Percentiles rank a stretch among this genome's conserved stretches.
phyloP scores from a whole-genome alignment of 2,329 filamentous ascomycete species.

The Coleophoma eucalyptorum region DNA sequence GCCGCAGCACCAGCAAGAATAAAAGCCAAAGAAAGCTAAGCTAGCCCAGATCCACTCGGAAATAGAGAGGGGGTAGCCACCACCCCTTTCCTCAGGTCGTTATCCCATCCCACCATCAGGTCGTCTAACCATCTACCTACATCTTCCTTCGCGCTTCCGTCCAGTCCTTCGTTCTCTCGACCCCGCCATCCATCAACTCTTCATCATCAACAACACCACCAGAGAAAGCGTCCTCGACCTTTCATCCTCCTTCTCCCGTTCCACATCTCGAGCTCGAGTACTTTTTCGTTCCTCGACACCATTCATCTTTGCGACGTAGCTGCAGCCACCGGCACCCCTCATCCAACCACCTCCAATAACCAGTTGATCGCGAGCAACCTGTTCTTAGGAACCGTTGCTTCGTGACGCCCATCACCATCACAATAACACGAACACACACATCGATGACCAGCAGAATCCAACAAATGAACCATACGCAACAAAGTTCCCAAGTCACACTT shows the following conservation, averaged over 20 bases:
- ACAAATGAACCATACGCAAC: slow-evolving; percentile 49
- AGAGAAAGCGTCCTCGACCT: too few relatives aligned
- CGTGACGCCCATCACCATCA: slow-evolving; percentile 28
- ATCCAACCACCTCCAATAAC: slow-evolving; percentile 6
- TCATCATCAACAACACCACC: not conserved
- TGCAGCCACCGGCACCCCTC: slow-evolving; percentile 11
- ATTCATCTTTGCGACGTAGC: slow-evolving; percentile 3
- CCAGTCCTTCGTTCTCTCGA: not conserved
- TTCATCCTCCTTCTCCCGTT: too few relatives aligned
- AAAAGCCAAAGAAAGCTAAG: too few relatives aligned
- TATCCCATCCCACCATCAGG: too few relatives aligned
- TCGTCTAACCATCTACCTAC: not conserved
- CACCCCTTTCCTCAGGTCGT: too few relatives aligned
- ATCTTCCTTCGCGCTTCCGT: not conserved
- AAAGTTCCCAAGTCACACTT: slow-evolving; percentile 58
- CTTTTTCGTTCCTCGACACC: not conserved
- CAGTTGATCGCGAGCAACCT: slow-evolving; percentile 17
- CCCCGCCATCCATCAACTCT: not conserved
- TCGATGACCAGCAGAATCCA: slow-evolving; percentile 52
- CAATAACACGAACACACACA: slow-evolving; percentile 34
- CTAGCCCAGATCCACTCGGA: too few relatives aligned
- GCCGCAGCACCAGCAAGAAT: too few relatives aligned
- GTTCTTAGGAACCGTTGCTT: slow-evolving; percentile 19
- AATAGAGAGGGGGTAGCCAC: too few relatives aligned
- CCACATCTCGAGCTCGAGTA: too few relatives aligned